phyloP scores from a whole-genome alignment of 176 grass and related monocot species.

The Puccinellia tenuiflora region DNA sequence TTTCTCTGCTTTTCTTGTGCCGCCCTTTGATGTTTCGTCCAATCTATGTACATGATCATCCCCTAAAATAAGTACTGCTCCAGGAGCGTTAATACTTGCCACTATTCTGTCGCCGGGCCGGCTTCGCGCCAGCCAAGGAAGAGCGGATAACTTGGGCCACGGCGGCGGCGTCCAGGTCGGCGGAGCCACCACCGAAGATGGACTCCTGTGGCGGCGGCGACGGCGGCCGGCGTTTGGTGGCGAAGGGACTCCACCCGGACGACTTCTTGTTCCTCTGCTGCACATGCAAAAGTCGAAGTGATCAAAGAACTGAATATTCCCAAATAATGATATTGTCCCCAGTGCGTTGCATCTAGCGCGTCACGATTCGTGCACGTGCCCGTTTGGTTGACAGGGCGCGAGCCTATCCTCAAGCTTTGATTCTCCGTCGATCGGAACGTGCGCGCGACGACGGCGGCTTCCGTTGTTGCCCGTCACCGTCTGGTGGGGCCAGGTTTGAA shows the following conservation, averaged over 20 bases:
- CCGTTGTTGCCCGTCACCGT: not conserved
- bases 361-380: constrained; percentile 24
- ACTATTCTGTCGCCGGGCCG: not conserved
- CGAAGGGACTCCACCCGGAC: constrained; percentile 10
- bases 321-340: not conserved
- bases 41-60: not conserved
- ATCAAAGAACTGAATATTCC: not conserved
- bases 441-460: not conserved
- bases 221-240: constrained; percentile 21
- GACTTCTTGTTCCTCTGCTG: constrained; percentile 1
- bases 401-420: not conserved
- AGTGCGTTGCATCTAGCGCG: not conserved
- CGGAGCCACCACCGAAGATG: not conserved
- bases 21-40: not conserved
- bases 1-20: not conserved
- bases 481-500: not conserved
- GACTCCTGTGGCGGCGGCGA: not conserved
- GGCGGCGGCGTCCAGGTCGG: not conserved
- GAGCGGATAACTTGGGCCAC: not conserved
- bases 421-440: not conserved
- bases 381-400: not conserved
- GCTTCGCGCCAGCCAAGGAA: constrained; percentile 5
- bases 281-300: not conserved
- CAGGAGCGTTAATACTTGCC: not conserved
- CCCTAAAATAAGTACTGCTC: not conserved